A percentile compares a stretch with the other conserved stretches of the same genome.
Conservation (phyloP, 2,329 filamentous ascomycete genomes). For the Cladosporium oxysporum region DNA sequence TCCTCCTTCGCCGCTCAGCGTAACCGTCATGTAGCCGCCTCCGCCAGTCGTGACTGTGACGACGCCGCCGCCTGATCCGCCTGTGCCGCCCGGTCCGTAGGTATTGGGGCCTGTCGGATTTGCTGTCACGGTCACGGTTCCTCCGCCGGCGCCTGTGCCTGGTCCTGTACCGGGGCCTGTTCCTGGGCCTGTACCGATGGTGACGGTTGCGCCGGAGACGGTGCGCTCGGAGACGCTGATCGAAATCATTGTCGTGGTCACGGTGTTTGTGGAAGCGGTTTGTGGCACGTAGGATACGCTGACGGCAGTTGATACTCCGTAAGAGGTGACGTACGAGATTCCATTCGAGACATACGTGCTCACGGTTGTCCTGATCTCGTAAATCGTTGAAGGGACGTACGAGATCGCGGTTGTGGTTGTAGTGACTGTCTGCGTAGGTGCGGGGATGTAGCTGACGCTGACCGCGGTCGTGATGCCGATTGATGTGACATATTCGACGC, state of each 20-base stretch:
- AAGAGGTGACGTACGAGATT: slow-evolving; percentile 30
- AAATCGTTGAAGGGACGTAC: slow-evolving; percentile 19
- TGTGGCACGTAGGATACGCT: slow-evolving; percentile 20
- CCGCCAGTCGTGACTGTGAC: slow-evolving; percentile 24
- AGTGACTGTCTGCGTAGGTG: slow-evolving; percentile 30
- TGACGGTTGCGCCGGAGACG: slow-evolving; percentile 21
- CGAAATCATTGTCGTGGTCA: slow-evolving; percentile 26
- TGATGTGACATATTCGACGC: slow-evolving; percentile 28
- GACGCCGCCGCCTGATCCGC: not conserved
- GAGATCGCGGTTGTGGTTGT: slow-evolving; percentile 28
- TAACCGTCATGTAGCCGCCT: slow-evolving; percentile 28
- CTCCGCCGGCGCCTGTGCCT: slow-evolving; percentile 17
- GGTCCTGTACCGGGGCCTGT: not conserved
- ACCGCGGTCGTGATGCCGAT: slow-evolving; percentile 33
- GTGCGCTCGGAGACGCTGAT: slow-evolving; percentile 21
- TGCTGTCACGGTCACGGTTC: slow-evolving; percentile 25
- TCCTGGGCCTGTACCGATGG: slow-evolving; percentile 17
- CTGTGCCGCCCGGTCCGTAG: not conserved
- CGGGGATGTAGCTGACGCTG: slow-evolving; percentile 28
- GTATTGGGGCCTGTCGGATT: slow-evolving; percentile 3
- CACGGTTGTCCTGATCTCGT: slow-evolving; percentile 2
- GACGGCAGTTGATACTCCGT: slow-evolving; percentile 30
- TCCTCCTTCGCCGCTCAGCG: slow-evolving; percentile 22
- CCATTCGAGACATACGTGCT: slow-evolving; percentile 29
- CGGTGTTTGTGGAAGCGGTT: slow-evolving; percentile 20